Base-by-base conservation (phyloP, 2,329 filamentous ascomycete genomes). In the Thielaviopsis punctulata region DNA sequence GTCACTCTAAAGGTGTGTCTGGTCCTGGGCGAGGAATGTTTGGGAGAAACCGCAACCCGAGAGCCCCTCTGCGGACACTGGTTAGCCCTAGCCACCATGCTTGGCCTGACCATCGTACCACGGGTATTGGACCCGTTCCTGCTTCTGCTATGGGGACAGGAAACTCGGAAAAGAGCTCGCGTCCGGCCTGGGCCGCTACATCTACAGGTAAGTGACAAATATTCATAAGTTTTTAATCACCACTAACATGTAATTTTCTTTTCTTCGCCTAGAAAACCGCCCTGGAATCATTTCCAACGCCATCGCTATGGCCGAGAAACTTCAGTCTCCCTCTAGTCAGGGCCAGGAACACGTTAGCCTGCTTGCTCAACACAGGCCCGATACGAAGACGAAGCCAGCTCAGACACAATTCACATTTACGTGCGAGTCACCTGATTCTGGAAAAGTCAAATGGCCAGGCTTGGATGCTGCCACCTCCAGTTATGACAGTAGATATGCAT, bases 381-480 rank as follows among this genome's bases (percentile, higher is more conserved):
- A 72, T 5, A 71, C 72, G 54, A 82, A 77, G 60, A 63, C 76
- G 3, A 79, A 75, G 33, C 79, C 85, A 4, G 77, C 82, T 5
- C 86, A 88, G 53, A 84, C 85, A 0, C 87, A 95, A 60, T 98
- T 98, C 64, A 98, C 92, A 9, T 98, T 98, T 63, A 94, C 87
- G 12, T 95, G 88, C 66, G 86, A 93, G 61, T 90, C 89, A 1
- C 87, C 92, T 62, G 86, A 88, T 36, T 82, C 86, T 1, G 86
- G 83, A 55, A 80, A 83, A 52, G 77, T 87, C 63, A 79, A 81
- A 49, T 86, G 84, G 80, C 84, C 85, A 44, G 79, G 81, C 61
- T 66, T 67, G 56, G 68, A 68, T 47, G 62, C 65, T 8, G 45
- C 59, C 5, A 24, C 19, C 19, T 27, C 33, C 25, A 30, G n/a